Base-by-base conservation (phyloP, 768 basidiomycete species). In the Brasilioporus rufonigricans region DNA sequence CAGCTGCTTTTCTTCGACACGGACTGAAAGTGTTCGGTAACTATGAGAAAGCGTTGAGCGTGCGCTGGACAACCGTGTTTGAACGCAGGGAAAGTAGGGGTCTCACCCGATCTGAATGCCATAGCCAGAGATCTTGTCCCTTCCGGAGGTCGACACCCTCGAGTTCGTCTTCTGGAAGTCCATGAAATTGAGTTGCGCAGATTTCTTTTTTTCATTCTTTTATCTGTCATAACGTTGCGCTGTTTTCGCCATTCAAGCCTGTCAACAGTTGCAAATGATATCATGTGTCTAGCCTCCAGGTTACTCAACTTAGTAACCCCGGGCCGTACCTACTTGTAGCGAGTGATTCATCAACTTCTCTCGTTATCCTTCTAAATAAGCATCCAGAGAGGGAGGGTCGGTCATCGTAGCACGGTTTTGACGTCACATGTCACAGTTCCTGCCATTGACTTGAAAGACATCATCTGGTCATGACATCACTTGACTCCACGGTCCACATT, bases 1-100 rank as follows among this genome's bases (percentile, higher is more conserved):
- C 19, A 61, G 52, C 21, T 55, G n/a, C 33, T 56, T 60, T 35
- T 71, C 66, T n/a, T 72, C 73, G 56, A 77, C 70, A 33, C 74
- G 75, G 39, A 76, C 73, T 23, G 76, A 78, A 24, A 79, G 71
- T 0, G 76, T 79, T 12, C 77, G 74, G 53, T 74, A 74, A 9
- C 73, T 74, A 45, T 18, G 7, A 35, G 26, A 13, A 21, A 0
- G 3, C 0, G 35, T 38, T 50, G 16, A 36, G 9, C 11, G 9
- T 23, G 18, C 18, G 11, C 31, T 13, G 35, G 9, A 9, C 23
- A 6, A 21, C 33, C 19, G n/a, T n/a, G n/a, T n/a, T 24, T 5
- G 24, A 29, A 44, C 8, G 18, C 5, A 24, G 27, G 12, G 29
- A 11, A 3, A 1, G 39, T 13, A 24, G 29, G 1, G 1, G 12